Base-by-base conservation (phyloP, 257 asterid species). In the Solanum virginianum region DNA sequence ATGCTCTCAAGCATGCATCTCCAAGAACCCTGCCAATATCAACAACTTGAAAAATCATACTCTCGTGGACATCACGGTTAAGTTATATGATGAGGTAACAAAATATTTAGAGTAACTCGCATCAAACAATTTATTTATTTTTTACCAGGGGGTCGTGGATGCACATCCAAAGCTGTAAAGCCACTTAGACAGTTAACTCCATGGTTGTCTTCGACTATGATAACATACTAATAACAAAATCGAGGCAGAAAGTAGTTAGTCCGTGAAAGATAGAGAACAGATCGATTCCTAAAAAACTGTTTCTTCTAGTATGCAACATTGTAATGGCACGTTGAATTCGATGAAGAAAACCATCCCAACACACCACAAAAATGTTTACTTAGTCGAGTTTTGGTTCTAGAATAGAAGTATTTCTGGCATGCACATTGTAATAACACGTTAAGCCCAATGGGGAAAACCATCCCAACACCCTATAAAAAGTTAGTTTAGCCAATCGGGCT, bases 121-220 rank as follows among this genome's bases (percentile, higher is more conserved):
- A 15, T 3, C 60, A 47, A 49, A 74, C 14, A 75, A 6, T 11
- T 0, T 2, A 63, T 24, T 1, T 16, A 13, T 74, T 32, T 8
- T 24, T 77, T 84, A 88, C 90, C 88, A 24, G 84, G 88, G 10
- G 89, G 88, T 47, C 51, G 82, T 22, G 91, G 87, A 12, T 75
- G 82, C 69, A 86, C 88, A 77, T 88, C 91, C 86, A 86, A 51
- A 82, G 91, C 84, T 24, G 80, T 84, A 87, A 88, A 88, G 10
- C 88, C 89, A 77, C 91, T 88, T 56, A 88, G 29, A 63, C 89
- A 88, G 39, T 36, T 56, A 14, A 84, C 80, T 17, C 86, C 83
- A 7, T 71, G 65, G 43, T 80, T 83, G 66, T 84, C 85, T 86
- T 87, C 85, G 41, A 87, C 41, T 83, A 77, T 85, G 62, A 86